Conservation (phyloP, 2,329 filamentous ascomycete species). For the Monosporascus sp. region DNA sequence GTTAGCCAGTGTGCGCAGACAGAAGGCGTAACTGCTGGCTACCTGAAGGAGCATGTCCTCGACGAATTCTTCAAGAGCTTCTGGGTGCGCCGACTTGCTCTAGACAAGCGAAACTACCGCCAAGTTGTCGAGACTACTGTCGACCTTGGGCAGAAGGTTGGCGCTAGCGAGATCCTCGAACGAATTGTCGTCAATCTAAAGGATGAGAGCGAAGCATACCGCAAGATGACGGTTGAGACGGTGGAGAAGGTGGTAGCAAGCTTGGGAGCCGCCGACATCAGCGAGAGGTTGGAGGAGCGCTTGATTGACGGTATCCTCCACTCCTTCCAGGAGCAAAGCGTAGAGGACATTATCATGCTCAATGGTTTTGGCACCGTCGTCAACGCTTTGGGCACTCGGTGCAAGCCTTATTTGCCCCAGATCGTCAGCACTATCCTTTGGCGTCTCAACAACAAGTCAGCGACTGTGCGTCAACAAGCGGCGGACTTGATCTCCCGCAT, state of each 20-base stretch:
- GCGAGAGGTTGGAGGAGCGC: constrained; percentile 84
- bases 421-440: constrained; percentile 96
- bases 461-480: constrained; percentile 93
- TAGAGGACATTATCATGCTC: constrained; percentile 92
- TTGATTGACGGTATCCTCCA: constrained; percentile 93
- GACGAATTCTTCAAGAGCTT: constrained; percentile 98
- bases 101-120: constrained; percentile 96
- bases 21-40: constrained; percentile 88
- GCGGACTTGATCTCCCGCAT: constrained; percentile 95
- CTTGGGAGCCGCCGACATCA: constrained; percentile 88
- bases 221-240: constrained; percentile 98
- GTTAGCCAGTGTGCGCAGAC: constrained; percentile 93
- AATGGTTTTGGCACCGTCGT: constrained; percentile 98
- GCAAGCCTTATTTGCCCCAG: constrained; percentile 94
- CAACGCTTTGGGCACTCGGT: constrained; percentile 86
- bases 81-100: constrained; percentile 93
- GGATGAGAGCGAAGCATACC: constrained; percentile 95
- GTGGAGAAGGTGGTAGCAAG: constrained; percentile 94
- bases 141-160: constrained; percentile 96
- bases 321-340: constrained; percentile 95
- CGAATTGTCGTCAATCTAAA: constrained; percentile 92
- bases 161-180: constrained; percentile 89
- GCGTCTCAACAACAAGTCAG: constrained; percentile 95
- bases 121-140: constrained; percentile 98
- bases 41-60: constrained; percentile 91